Evolutionary conservation across 257 asterid species (phyloP), one percentile per base, ranked within the genome.

Genomic region (Linaria vulgaris): DNA sequence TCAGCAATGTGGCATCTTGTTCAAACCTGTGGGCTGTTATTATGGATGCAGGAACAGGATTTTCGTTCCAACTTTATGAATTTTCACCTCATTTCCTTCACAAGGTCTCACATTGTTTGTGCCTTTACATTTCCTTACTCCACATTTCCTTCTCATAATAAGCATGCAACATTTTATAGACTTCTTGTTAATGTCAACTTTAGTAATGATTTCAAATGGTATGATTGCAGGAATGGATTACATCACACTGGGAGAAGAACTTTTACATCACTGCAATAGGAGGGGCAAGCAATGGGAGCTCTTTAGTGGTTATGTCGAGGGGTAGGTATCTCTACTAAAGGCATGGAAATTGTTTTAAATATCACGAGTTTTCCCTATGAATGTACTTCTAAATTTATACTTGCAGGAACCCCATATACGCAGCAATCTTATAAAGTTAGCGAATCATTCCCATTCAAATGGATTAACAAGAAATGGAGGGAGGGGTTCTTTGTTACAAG

Each of bases 31-130:
- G 96, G 96, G 88, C 96, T 60, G 59, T 88, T 47, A 80, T 88
- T 64, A 83, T 88, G 94, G 96, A 88, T 71, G 87, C 88, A 39
- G 91, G 91, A 58, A 88, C 96, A 19, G 94, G 91, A 58, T 85
- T 77, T 57, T 72, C 69, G 50, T 70, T 68, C 66, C 96, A 88
- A 85, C 81, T 76, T 59, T 83, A 85, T 72, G 82, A 78, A 74
- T 67, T 83, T 19, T 83, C 91, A 59, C 79, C 94, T 31, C 63
- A 63, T 70, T 88, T 88, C 70, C 84, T 88, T 70, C 82, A 83
- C 73, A 88, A 85, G 91, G 88, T 82, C 34, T 68, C 69, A 34
- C 56, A 27, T n/a, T n/a, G n/a, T 25, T 61, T 59, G 41, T 62
- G 20, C 64, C 56, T n/a, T n/a, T n/a, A n/a, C n/a, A 9, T 41